Base-by-base conservation (phyloP, 1,284 basidiomycete species). In the Cutaneotrichosporon sp. region DNA sequence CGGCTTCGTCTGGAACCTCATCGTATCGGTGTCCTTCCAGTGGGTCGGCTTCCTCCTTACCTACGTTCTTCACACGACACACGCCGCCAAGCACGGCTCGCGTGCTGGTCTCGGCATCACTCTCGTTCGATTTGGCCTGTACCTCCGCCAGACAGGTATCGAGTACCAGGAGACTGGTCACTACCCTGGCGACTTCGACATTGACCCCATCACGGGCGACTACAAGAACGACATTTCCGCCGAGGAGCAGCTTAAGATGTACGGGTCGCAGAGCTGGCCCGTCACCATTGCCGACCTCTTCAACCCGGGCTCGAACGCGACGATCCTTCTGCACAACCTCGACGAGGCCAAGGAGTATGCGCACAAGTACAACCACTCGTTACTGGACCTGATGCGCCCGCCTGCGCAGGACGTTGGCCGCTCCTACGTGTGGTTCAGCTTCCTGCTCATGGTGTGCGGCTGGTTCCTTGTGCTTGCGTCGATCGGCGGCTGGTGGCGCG, bases 31-130 rank as follows among this genome's bases (percentile, higher is more conserved):
- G 81, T 92, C 94, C 79, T 98, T 99, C 87, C 93, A 97, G 79
- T 95, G 98, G 76, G 86, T 97, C 69, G 94, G 92, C 51, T 97
- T 95, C 86, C 83, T 95, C 70, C 87, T 95, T 80, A 95, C 92
- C 1, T 95, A 92, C 76, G 87, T 97, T 67, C 85, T 97, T 4
- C 91, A 92, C 77, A 90, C 90, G n/a, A 91, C 92, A 0, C 95
- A 99, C 74, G 93, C 95, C 0, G 92, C 91, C 58, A 95, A 95
- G 77, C 92, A 87, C 73, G 95, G 97, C 54, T 94, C 92, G 20
- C 88, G 94, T 43, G 93, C 92, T 0, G 97, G 95, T 20, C 85
- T 99, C 24, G 95, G 97, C 13, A 84, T 97, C 67, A 98, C 97
- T 0, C 82, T 99, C 60, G 94, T 99, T 67, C 92, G 94, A 72